Conservation (phyloP, 2,329 filamentous ascomycete genomes). For the Penicillium sp. region DNA sequence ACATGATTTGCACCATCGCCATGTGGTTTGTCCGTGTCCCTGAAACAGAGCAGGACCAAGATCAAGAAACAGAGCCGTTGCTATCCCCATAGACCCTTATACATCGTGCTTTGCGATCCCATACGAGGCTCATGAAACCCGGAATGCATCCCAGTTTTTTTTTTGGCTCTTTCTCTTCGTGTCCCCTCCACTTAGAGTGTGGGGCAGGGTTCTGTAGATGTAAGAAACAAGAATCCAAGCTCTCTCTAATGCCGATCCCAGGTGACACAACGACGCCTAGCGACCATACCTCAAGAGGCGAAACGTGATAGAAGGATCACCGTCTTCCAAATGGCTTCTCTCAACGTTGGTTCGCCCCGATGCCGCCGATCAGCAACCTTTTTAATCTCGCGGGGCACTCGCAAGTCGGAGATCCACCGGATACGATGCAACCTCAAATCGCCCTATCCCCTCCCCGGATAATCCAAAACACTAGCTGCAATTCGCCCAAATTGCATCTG, state of each 20-base stretch:
- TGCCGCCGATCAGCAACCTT: conserved; percentile 15
- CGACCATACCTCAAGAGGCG: conserved; percentile 1
- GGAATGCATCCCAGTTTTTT: neutral
- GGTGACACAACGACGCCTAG: neutral
- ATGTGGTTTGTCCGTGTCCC: conserved; percentile 17
- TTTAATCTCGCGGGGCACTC: conserved; percentile 18
- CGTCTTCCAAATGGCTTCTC: conserved; percentile 1
- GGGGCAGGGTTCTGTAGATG: neutral
- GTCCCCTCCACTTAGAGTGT: neutral
- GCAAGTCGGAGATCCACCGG: conserved; percentile 23
- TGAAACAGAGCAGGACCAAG: conserved; percentile 2
- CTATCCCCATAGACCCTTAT: neutral
- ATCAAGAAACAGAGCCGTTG: conserved; percentile 15
- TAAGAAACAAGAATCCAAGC: neutral
- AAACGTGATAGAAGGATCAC: conserved; percentile 6
- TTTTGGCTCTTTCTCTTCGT: neutral
- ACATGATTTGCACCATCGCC: conserved; percentile 15
- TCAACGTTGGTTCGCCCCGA: conserved; percentile 14
- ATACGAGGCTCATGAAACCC: neutral
- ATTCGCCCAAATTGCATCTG: neutral
- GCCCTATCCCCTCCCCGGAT: neutral
- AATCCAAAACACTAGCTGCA: neutral
- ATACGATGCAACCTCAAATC: conserved; percentile 24
- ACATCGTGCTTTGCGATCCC: neutral
- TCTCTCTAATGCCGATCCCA: neutral